A percentile compares a stretch with the other conserved stretches of the same genome.
Conservation (phyloP, 495 filamentous ascomycete species). For the Xylaria scruposa region DNA sequence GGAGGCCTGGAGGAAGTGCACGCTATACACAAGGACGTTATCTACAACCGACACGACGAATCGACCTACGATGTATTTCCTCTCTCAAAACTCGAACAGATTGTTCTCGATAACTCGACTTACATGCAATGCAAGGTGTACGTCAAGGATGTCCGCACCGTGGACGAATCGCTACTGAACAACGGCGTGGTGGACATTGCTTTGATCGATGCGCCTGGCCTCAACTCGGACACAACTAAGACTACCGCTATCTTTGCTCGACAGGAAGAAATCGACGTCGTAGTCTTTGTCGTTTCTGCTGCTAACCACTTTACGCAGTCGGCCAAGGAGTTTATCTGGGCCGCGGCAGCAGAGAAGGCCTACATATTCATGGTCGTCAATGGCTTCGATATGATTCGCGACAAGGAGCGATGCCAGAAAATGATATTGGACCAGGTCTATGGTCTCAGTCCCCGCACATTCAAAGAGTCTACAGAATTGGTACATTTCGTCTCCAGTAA, state of each 20-base stretch:
- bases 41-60: slow-evolving; percentile 90
- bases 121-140: slow-evolving; percentile 98
- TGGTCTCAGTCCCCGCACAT: slow-evolving; percentile 83
- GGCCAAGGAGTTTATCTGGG: slow-evolving; percentile 95
- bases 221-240: slow-evolving; percentile 95
- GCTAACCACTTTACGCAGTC: slow-evolving; percentile 97
- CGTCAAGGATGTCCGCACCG: slow-evolving; percentile 85
- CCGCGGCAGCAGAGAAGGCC: slow-evolving; percentile 93
- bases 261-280: slow-evolving; percentile 98
- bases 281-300: slow-evolving; percentile 96
- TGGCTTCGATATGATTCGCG: slow-evolving; percentile 90
- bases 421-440: slow-evolving; percentile 90
- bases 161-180: slow-evolving; percentile 93
- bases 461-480: slow-evolving; percentile 89
- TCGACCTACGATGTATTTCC: slow-evolving; percentile 88
- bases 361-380: slow-evolving; percentile 99
- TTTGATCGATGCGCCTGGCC: slow-evolving; percentile 92
- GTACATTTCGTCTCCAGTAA: slow-evolving; percentile 99
- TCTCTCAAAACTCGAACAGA: slow-evolving; percentile 78
- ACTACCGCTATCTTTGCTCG: slow-evolving; percentile 96
- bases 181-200: slow-evolving; percentile 99
- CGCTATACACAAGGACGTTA: slow-evolving; percentile 79
- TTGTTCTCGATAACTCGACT: slow-evolving; percentile 83
- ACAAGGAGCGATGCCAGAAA: slow-evolving; percentile 81
- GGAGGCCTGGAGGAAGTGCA: slow-evolving; percentile 92